Base-by-base conservation (phyloP, 352 stramenopile genomes). In the Globisporangium yorkense region DNA sequence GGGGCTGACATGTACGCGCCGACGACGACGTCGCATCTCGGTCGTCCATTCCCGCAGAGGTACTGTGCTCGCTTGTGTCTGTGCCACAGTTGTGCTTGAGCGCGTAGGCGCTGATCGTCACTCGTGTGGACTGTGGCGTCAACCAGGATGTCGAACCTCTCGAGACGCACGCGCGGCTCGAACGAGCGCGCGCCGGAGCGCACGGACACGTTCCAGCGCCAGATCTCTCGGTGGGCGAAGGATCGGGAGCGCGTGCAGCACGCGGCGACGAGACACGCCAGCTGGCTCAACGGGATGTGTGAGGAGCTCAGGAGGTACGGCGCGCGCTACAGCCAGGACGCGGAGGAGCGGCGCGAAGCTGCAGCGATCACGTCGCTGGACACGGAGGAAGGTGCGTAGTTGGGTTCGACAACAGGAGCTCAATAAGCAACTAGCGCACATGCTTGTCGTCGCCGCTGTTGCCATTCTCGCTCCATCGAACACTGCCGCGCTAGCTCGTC, bases 231-330 rank as follows among this genome's bases (percentile, higher is more conserved):
- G 20, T 88, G 76, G 75, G 74, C 76, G 29, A 69, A 70, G 65
- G 76, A 77, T 31, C 79, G 76, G 12, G 70, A 85, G 56, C 73
- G 74, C 47, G 67, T 87, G 51, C 76, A 89, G 33, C 68, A 85
- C 45, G 76, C 76, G 3, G 79, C 79, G 52, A 87, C 76, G 8
- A 71, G 59, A 47, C 79, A 87, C 47, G 74, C 79, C 3, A 73
- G 68, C 33, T 89, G 76, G 79, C 65, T 87, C n/a, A 74, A 72
- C 1, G 70, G 57, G 57, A 68, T 88, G n/a, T 87, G 77, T 55
- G 63, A 84, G 21, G 80, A 89, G 56, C 57, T 88, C 41, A 74
- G 77, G 48, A 71, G 79, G 54, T 88, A 89, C 59, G 77, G 74
- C 40, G 68, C 70, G 35, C 81, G 77, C 46, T 78, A 77, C 66